Percentiles rank a stretch among this genome's conserved stretches.
Conservation (phyloP, 1,139 yeast species). For the Maudiozyma humilis region DNA sequence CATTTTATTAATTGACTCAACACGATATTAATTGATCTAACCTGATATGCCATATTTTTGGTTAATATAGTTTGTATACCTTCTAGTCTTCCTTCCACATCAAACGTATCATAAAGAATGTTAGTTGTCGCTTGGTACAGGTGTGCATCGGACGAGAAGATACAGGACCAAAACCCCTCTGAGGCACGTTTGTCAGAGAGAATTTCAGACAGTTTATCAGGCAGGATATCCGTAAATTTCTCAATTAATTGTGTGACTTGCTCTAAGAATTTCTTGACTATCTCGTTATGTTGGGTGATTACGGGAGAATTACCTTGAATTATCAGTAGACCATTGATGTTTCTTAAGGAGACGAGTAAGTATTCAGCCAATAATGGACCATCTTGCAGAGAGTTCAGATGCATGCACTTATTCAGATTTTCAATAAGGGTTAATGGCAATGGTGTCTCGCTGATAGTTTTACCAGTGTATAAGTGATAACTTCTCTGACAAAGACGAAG, state of each 20-base stretch:
- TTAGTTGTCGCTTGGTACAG: slow-evolving; percentile 64
- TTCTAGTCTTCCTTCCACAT: slow-evolving; percentile 65
- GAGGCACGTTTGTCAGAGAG: slow-evolving; percentile 36
- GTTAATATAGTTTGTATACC: slow-evolving; percentile 52
- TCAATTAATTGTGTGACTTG: slow-evolving; percentile 28
- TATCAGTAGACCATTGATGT: slow-evolving; percentile 38
- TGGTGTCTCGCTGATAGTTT: slow-evolving; percentile 34
- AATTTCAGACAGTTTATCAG: slow-evolving; percentile 37
- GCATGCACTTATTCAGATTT: slow-evolving; percentile 35
- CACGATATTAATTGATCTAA: slow-evolving; percentile 43
- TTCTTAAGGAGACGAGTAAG: slow-evolving; percentile 38
- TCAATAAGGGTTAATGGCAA: slow-evolving; percentile 38
- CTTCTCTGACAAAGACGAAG: slow-evolving; percentile 49
- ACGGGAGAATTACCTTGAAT: slow-evolving; percentile 20
- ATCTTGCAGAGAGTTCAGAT: slow-evolving; percentile 35
- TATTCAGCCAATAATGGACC: slow-evolving; percentile 37
- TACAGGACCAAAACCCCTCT: slow-evolving; percentile 60
- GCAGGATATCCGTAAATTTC: slow-evolving; percentile 40
- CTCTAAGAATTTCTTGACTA: slow-evolving; percentile 25
- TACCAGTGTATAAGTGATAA: slow-evolving; percentile 34
- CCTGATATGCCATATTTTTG: slow-evolving; percentile 37
- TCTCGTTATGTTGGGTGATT: slow-evolving; percentile 23
- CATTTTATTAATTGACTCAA: slow-evolving; percentile 40
- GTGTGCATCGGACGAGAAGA: slow-evolving; percentile 46
- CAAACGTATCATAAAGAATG: slow-evolving; percentile 67